These are phyloP conservation scores for Medicago ruthenica DNA, from an alignment of 306 rosid genomes.

Conservation along the genomic window DNA sequence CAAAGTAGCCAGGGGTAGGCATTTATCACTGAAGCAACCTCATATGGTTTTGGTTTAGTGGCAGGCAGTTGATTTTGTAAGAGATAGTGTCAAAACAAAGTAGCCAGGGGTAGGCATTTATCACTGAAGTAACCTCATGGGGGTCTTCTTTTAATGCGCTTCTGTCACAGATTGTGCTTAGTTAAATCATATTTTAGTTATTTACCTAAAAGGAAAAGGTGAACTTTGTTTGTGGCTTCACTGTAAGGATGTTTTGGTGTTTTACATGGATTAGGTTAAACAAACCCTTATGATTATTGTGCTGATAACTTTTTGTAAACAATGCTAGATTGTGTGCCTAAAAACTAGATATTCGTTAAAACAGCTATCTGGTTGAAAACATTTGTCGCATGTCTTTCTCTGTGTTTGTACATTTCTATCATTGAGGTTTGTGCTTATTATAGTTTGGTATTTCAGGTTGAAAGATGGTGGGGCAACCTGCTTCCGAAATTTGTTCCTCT, in stretches of 20 bases:
- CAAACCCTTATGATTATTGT: not conserved
- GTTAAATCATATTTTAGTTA: not conserved
- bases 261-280: conserved; percentile 3
- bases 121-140: not conserved
- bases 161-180: not conserved
- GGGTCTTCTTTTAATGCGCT: not conserved
- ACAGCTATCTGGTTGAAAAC: conserved; percentile 30
- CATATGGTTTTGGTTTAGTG: no score
- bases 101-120: not conserved
- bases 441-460: conserved; percentile 65
- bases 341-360: conserved; percentile 15
- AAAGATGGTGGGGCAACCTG: conserved; percentile 83
- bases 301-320: conserved; percentile 10
- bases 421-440: conserved; percentile 39
- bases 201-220: not conserved
- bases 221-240: not conserved
- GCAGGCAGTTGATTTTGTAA: no score
- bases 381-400: conserved; percentile 14
- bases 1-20: not conserved
- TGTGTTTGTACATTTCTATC: conserved; percentile 2
- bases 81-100: no score
- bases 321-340: conserved; percentile 20
- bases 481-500: conserved; percentile 83
- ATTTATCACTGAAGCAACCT: not conserved
- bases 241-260: not conserved